Conservation (phyloP, 306 rosid genomes). For the Trifolium dubium region DNA sequence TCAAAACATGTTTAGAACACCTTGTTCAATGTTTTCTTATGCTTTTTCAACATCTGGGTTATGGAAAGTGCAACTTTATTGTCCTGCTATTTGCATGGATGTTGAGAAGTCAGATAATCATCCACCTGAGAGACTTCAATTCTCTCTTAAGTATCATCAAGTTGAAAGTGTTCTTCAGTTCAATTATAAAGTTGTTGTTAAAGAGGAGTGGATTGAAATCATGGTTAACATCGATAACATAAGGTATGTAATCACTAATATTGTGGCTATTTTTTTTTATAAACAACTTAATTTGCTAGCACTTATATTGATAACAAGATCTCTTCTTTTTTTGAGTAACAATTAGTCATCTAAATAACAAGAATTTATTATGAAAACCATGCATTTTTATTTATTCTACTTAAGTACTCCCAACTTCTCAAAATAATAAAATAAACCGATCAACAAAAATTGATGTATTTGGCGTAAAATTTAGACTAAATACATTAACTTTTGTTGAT, state of each 20-base stretch:
- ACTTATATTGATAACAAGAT: too few species aligned
- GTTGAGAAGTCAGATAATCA: constrained; percentile 52
- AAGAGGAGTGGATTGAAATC: constrained; percentile 70
- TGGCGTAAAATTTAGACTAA: too few species aligned
- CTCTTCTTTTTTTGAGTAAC: neutral
- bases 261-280: too few species aligned
- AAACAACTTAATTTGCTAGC: too few species aligned
- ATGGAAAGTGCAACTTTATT: constrained; percentile 87
- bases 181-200: constrained; percentile 62
- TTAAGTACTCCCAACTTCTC: too few species aligned
- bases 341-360: neutral
- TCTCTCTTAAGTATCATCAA: constrained; percentile 82
- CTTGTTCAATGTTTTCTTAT: constrained; percentile 71
- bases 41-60: constrained; percentile 63
- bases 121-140: constrained; percentile 59
- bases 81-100: constrained; percentile 78
- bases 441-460: too few species aligned
- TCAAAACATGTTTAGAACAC: constrained; percentile 50
- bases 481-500: too few species aligned
- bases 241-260: constrained; percentile 54
- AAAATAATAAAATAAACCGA: too few species aligned
- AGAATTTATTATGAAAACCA: too few species aligned
- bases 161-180: constrained; percentile 85
- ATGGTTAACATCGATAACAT: constrained; percentile 74
- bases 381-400: too few species aligned